Evolutionary conservation across 2,329 filamentous ascomycete species (phyloP).

Genomic region (Apiospora pterosperma): DNA sequence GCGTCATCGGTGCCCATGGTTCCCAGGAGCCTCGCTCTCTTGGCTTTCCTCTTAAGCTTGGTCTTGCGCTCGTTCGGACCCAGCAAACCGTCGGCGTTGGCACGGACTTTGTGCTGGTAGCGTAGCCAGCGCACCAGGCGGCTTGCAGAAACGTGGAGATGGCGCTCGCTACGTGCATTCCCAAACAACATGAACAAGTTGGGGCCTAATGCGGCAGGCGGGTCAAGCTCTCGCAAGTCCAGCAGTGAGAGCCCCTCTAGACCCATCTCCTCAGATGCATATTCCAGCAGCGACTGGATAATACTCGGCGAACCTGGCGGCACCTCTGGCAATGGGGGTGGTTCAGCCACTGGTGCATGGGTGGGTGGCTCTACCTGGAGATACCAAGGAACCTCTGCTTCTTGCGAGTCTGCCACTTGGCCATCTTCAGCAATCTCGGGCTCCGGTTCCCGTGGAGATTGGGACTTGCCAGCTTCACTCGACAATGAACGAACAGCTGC

Average conservation of each 20-base stretch:
- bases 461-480: neutral
- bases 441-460: neutral
- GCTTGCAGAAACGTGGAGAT: conserved; percentile 87
- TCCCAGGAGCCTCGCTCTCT: conserved; percentile 77
- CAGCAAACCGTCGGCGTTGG: conserved; percentile 82
- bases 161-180: conserved; percentile 87
- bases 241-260: conserved; percentile 77
- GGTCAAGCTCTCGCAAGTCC: conserved; percentile 80
- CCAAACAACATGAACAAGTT: conserved; percentile 91
- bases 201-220: conserved; percentile 80
- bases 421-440: neutral
- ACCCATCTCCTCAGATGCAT: conserved; percentile 80
- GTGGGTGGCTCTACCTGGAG: conserved; percentile 66
- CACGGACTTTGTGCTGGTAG: conserved; percentile 65
- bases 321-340: conserved; percentile 44
- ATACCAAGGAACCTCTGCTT: conserved; percentile 65
- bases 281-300: conserved; percentile 69
- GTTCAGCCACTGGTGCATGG: conserved; percentile 45
- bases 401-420: neutral
- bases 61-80: conserved; percentile 89
- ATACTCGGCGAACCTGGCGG: conserved; percentile 70
- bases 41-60: conserved; percentile 75
- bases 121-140: conserved; percentile 85
- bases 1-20: conserved; percentile 58
- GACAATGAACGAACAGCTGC: neutral